Evolutionary conservation across 1,139 yeast species (phyloP).

Genomic region (Hansenula sp.): DNA sequence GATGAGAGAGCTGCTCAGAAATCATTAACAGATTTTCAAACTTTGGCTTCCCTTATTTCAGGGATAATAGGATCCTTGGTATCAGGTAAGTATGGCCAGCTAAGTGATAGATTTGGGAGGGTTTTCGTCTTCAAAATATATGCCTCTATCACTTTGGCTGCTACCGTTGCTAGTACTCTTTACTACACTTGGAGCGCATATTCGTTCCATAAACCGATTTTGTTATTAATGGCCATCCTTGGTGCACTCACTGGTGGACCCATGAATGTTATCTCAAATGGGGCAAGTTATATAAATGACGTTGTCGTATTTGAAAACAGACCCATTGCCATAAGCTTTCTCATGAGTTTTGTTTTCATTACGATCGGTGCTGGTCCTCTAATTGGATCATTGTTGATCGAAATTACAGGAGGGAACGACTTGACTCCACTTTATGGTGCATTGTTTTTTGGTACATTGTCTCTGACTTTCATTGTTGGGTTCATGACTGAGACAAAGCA

Average conservation of each 20-base stretch:
- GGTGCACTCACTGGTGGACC: slow-evolving; percentile 42
- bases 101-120: slow-evolving; percentile 21
- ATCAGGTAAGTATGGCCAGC: slow-evolving; percentile 23
- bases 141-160: slow-evolving; percentile 14
- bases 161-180: too few species aligned
- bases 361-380: slow-evolving; percentile 57
- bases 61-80: slow-evolving; percentile 20
- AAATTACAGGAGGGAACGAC: slow-evolving; percentile 16
- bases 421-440: slow-evolving; percentile 16
- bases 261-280: slow-evolving; percentile 41
- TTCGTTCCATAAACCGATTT: too few species aligned
- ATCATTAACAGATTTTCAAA: slow-evolving; percentile 17
- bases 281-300: slow-evolving; percentile 55
- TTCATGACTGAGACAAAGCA: slow-evolving; percentile 52
- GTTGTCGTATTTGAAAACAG: slow-evolving; percentile 47
- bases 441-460: slow-evolving; percentile 27
- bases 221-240: too few species aligned
- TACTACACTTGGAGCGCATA: too few species aligned
- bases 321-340: slow-evolving; percentile 46
- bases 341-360: slow-evolving; percentile 45
- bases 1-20: slow-evolving; percentile 14
- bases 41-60: slow-evolving; percentile 15
- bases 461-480: neutral
- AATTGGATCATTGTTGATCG: slow-evolving; percentile 37
- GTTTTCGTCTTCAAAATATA: slow-evolving; percentile 20